phyloP scores from a whole-genome alignment of 1,284 basidiomycete genomes.

The Bondarzewia mesenterica region DNA sequence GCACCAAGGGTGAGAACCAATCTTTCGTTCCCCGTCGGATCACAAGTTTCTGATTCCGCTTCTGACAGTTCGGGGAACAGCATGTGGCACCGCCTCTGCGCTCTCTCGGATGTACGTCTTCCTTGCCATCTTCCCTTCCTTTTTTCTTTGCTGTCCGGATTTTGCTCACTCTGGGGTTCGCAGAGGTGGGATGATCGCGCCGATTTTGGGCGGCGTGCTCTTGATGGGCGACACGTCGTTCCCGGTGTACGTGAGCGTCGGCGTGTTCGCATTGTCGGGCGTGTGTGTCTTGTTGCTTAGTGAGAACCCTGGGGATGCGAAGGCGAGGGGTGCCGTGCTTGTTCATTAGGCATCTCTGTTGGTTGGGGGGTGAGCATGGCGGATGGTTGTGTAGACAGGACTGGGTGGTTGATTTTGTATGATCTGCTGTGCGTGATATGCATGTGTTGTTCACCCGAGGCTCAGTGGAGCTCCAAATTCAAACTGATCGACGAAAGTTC shows the following conservation, averaged over 20 bases:
- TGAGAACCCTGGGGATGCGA: constrained; percentile 23
- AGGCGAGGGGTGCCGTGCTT: background rate
- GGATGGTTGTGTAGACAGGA: too few relatives aligned
- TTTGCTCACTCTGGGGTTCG: background rate
- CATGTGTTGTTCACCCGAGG: too few relatives aligned
- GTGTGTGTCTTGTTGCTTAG: constrained; percentile 56
- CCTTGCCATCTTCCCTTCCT: constrained; percentile 3
- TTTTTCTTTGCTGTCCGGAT: constrained; percentile 2
- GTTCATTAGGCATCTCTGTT: too few relatives aligned
- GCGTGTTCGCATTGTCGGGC: constrained; percentile 63
- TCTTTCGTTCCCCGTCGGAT: too few relatives aligned
- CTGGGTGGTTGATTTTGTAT: too few relatives aligned
- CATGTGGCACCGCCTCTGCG: constrained; percentile 86
- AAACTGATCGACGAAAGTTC: too few relatives aligned
- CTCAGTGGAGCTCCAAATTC: too few relatives aligned
- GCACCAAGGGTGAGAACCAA: constrained; percentile 66
- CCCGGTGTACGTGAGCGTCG: constrained; percentile 75
- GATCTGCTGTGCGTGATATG: too few relatives aligned
- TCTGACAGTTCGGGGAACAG: constrained; percentile 72
- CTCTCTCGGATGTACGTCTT: constrained; percentile 72
- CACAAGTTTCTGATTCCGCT: too few relatives aligned
- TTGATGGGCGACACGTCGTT: constrained; percentile 65
- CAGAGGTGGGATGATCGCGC: constrained; percentile 88
- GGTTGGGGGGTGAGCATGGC: too few relatives aligned
- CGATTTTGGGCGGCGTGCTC: constrained; percentile 77